These are phyloP conservation scores for Phytophthora hibernalis DNA, from an alignment of 352 stramenopile genomes.

Conservation along the genomic window DNA sequence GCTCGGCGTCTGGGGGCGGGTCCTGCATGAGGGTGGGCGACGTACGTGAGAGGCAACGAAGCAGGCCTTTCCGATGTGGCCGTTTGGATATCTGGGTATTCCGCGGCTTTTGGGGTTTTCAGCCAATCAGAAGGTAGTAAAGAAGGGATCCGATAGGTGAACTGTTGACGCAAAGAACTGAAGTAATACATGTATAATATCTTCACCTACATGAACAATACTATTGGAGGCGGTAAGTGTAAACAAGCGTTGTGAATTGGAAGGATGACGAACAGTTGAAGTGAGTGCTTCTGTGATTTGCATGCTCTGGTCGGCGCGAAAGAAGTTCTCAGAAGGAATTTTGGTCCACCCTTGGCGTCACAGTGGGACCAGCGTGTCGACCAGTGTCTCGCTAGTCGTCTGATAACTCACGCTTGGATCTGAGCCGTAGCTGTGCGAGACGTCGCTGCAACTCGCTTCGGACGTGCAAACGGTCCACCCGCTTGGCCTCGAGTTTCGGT, in stretches of 20 bases:
- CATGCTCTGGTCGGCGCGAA: constrained; percentile 17
- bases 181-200: too few species aligned
- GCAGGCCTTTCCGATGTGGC: constrained; percentile 18
- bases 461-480: constrained; percentile 60
- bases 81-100: constrained; percentile 23
- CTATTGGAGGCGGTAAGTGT: too few species aligned
- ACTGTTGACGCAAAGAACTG: too few species aligned
- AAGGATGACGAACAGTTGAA: not conserved
- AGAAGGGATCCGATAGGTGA: not conserved
- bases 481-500: constrained; percentile 67
- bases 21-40: not conserved
- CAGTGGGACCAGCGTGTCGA: constrained; percentile 20
- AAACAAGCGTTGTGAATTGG: not conserved
- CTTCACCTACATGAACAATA: too few species aligned
- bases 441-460: constrained; percentile 56
- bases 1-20: not conserved
- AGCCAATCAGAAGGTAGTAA: constrained; percentile 29
- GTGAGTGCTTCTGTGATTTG: constrained; percentile 2
- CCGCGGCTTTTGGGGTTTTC: constrained; percentile 3
- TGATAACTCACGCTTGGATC: not conserved
- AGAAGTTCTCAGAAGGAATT: constrained; percentile 27
- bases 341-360: constrained; percentile 4
- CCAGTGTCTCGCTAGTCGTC: not conserved
- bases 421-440: constrained; percentile 16
- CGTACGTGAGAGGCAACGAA: constrained; percentile 7